Evolutionary conservation across 441 rosid genomes (phyloP).

Genomic region (Brassica balearica): DNA sequence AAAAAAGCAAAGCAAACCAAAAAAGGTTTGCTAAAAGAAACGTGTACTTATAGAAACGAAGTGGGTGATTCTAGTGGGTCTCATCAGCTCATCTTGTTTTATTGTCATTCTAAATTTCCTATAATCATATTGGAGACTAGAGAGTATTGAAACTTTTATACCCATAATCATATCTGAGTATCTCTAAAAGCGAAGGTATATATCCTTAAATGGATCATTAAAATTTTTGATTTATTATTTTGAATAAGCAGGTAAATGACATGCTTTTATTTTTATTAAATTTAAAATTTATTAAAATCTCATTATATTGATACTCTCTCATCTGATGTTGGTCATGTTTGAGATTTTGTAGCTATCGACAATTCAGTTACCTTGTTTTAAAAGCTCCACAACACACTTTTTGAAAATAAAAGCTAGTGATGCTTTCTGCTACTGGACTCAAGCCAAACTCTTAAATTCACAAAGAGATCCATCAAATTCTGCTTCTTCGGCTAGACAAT

Average conservation of each 20-base stretch:
- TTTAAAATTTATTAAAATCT: not conserved
- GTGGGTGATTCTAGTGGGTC: slow-evolving; percentile 45
- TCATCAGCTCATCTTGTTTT: slow-evolving; percentile 28
- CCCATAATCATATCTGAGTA: too few relatives aligned
- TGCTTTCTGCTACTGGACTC: too few relatives aligned
- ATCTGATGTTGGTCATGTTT: not conserved
- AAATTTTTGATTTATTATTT: not conserved
- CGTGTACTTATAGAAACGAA: slow-evolving; percentile 33
- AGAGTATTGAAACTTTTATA: not conserved
- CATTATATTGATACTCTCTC: not conserved
- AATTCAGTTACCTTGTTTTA: not conserved
- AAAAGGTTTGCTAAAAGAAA: slow-evolving; percentile 34
- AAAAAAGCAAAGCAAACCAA: slow-evolving; percentile 34
- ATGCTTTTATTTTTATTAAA: not conserved
- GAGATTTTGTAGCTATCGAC: not conserved
- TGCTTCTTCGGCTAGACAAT: not conserved
- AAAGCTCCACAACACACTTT: not conserved
- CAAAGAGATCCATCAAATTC: not conserved
- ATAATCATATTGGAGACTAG: slow-evolving; percentile 10
- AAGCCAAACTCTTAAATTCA: not conserved
- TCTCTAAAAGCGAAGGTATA: not conserved
- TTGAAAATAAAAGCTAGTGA: too few relatives aligned
- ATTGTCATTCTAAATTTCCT: not conserved
- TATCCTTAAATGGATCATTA: not conserved
- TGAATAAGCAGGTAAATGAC: not conserved